Conservation (phyloP, 306 rosid genomes). For the Neltuma alba region DNA sequence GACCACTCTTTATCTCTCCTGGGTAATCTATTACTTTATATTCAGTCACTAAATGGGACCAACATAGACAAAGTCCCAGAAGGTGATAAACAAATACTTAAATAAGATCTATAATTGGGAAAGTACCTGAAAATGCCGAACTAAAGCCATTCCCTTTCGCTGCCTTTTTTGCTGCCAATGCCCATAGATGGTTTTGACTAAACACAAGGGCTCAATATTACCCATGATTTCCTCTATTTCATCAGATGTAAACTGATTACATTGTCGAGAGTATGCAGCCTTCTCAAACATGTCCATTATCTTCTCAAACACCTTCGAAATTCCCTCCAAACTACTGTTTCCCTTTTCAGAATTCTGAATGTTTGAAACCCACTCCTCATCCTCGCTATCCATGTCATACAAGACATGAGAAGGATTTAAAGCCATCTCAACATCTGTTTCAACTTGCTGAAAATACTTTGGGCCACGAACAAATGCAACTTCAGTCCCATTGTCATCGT, state of each 20-base stretch:
- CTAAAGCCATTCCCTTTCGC: constrained; percentile 82
- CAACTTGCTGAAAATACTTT: constrained; percentile 73
- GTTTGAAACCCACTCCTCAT: constrained; percentile 71
- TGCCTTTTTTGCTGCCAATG: constrained; percentile 80
- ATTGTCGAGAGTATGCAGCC: constrained; percentile 70
- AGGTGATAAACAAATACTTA: background rate
- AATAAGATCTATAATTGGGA: constrained; percentile 13
- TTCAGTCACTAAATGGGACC: background rate
- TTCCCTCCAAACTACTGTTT: constrained; percentile 42
- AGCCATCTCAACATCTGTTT: constrained; percentile 93
- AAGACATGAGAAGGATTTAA: constrained; percentile 68
- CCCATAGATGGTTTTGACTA: constrained; percentile 60
- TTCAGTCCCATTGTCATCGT: constrained; percentile 62
- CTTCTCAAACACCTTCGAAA: constrained; percentile 75
- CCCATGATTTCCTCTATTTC: constrained; percentile 77
- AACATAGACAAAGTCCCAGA: background rate
- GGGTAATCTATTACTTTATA: background rate
- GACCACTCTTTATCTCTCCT: constrained; percentile 15
- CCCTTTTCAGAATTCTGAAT: constrained; percentile 48
- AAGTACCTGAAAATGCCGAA: constrained; percentile 91
- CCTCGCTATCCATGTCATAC: constrained; percentile 99
- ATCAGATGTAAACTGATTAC: constrained; percentile 62
- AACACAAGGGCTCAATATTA: constrained; percentile 51
- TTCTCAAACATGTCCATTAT: constrained; percentile 86
- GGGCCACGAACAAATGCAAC: constrained; percentile 59